Base-by-base conservation (phyloP, 306 rosid genomes). In the Vigna mungo region DNA sequence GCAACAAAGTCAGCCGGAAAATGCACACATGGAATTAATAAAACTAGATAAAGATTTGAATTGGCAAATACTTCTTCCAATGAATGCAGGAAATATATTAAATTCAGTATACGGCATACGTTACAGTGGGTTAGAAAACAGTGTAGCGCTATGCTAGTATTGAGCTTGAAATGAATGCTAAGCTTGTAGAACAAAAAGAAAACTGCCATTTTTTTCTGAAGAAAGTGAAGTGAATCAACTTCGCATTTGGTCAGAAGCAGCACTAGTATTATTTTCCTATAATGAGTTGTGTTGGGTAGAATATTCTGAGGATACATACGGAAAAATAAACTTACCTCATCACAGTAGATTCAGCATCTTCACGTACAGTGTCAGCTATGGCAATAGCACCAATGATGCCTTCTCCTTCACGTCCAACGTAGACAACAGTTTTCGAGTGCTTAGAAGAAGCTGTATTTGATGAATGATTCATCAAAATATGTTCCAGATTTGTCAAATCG, bases 361-460 rank as follows among this genome's bases (percentile, higher is more conserved):
- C 86, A 60, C 99, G 99, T 76, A 92, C 85, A 64, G 85, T 84
- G 82, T 95, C 99, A 73, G 97, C 88, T 85, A 95, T 81, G 83
- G 94, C 88, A 72, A 95, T 87, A 80, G 93, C 97, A 71, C 93
- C 97, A 61, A 95, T 87, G 77, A 90, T 80, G 78, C 99, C 97
- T 83, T 90, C 99, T 37, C 92, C 99, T 86, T 95, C 97, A 64
- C 97, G 88, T 74, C 99, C 99, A 83, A 95, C 94, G 41, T 90
- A 90, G 72, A 92, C 97, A 80, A 95, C 82, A 62, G 97, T 89
- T 88, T 88, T 90, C 3, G 99, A 95, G 84, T 85, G 78, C 68
- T 81, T 83, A 61, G 97, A 86, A 60, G 93, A 76, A 51, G 84
- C 59, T 68, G 82, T 82, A 66, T 79, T 74, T 10, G 70, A 86